A percentile compares a stretch with the other conserved stretches of the same genome.
Conservation (phyloP, 805 yeast genomes). For the Nakazawaea peltata region DNA sequence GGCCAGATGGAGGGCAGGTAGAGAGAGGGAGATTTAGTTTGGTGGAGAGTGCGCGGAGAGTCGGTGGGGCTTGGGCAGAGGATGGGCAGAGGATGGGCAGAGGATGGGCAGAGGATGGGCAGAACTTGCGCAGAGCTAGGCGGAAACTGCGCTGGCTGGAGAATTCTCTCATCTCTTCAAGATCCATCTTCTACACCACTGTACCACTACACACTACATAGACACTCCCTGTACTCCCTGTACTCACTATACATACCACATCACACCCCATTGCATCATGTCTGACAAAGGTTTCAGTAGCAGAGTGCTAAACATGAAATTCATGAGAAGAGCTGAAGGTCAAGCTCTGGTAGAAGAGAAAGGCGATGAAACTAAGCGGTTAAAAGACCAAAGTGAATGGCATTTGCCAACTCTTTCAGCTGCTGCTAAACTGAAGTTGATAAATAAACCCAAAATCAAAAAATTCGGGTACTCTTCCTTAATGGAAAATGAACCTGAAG, state of each 20-base stretch:
- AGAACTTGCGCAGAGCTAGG: no score
- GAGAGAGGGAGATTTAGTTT: no score
- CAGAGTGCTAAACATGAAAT: conserved; percentile 81
- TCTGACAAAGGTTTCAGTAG: conserved; percentile 36
- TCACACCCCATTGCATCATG: no score
- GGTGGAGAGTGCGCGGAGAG: no score
- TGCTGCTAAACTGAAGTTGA: conserved; percentile 10
- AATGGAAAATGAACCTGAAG: conserved; percentile 6
- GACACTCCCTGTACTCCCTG: no score
- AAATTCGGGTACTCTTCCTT: conserved; percentile 21
- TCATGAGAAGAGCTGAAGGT: conserved; percentile 42
- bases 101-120: conserved; percentile 6
- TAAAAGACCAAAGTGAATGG: conserved; percentile 49
- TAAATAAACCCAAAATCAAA: conserved; percentile 15
- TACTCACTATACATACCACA: no score
- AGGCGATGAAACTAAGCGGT: conserved; percentile 27
- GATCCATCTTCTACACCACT: no score
- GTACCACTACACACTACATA: no score
- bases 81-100: not conserved
- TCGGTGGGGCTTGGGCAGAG: no score
- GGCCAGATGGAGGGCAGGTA: no score
- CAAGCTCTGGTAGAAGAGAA: conserved; percentile 23
- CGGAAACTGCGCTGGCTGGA: no score
- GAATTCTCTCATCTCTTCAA: no score
- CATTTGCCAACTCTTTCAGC: conserved; percentile 23